phyloP scores from a whole-genome alignment of 805 yeast genomes.

The Lachancea thermotolerans region DNA sequence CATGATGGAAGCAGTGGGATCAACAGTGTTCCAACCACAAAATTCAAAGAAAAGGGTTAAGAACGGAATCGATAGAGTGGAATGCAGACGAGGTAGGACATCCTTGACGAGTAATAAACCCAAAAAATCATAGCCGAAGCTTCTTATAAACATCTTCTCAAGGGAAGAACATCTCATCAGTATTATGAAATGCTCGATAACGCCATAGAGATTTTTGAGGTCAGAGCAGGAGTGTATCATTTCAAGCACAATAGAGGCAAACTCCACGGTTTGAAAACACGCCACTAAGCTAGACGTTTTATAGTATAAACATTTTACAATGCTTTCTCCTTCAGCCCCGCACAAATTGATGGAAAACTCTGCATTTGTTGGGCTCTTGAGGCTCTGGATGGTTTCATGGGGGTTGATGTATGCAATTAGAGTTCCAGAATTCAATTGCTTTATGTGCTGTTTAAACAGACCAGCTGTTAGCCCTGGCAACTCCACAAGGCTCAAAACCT shows the following conservation, averaged over 20 bases:
- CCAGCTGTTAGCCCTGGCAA: constrained; percentile 6
- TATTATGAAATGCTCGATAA: constrained; percentile 15
- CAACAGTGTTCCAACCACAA: constrained; percentile 48
- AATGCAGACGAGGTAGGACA: constrained; percentile 13
- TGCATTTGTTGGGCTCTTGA: background rate
- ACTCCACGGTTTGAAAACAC: constrained; percentile 16
- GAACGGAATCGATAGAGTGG: constrained; percentile 35
- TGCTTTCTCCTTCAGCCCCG: background rate
- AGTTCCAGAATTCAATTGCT: constrained; percentile 13
- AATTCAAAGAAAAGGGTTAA: constrained; percentile 43
- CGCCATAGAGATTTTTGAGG: constrained; percentile 12
- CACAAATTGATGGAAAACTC: background rate
- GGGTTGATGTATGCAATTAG: constrained; percentile 17
- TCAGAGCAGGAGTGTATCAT: constrained; percentile 10
- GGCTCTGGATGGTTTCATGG: constrained; percentile 11
- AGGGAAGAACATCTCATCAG: constrained; percentile 14
- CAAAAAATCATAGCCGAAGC: constrained; percentile 18
- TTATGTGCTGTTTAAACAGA: constrained; percentile 8
- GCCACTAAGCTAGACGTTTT: constrained; percentile 14
- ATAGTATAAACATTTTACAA: constrained; percentile 18
- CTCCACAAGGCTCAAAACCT: constrained; percentile 11
- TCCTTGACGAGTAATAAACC: constrained; percentile 14
- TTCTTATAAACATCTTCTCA: constrained; percentile 14
- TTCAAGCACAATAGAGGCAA: constrained; percentile 13
- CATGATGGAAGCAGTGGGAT: constrained; percentile 52